Evolutionary conservation across 305 asterid species (phyloP).

Genomic region (Rubia peregrina): DNA sequence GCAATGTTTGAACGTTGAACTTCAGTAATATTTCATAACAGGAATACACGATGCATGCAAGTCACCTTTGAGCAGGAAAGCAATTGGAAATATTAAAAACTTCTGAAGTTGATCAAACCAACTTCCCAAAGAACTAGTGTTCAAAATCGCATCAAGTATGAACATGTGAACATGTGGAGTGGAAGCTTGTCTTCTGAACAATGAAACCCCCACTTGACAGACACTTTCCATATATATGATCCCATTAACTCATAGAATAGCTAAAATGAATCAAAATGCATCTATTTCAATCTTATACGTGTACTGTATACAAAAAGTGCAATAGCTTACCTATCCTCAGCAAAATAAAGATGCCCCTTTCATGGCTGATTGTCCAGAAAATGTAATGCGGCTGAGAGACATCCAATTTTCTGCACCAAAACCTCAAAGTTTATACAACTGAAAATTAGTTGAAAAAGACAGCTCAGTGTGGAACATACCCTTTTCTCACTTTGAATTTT

Average conservation of each 20-base stretch:
- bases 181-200: not conserved
- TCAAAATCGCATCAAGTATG: not conserved
- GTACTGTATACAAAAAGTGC: constrained; percentile 6
- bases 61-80: not conserved
- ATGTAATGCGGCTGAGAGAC: constrained; percentile 42
- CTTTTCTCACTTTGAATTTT: constrained; percentile 71
- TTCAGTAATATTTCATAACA: not conserved
- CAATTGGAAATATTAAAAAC: not conserved
- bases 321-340: constrained; percentile 49
- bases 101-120: not conserved
- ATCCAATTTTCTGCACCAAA: constrained; percentile 64
- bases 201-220: not conserved
- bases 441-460: not conserved
- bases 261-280: not conserved
- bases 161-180: not conserved
- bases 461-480: constrained; percentile 23
- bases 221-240: not conserved
- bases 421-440: not conserved
- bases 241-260: not conserved
- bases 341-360: constrained; percentile 55
- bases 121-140: not conserved
- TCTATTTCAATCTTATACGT: not conserved
- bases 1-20: not conserved
- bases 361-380: constrained; percentile 39
- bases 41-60: not conserved